Percentiles rank a stretch among this genome's conserved stretches.
phyloP scores from a whole-genome alignment of 2,329 filamentous ascomycete genomes.

The Colletotrichum simmondsii region DNA sequence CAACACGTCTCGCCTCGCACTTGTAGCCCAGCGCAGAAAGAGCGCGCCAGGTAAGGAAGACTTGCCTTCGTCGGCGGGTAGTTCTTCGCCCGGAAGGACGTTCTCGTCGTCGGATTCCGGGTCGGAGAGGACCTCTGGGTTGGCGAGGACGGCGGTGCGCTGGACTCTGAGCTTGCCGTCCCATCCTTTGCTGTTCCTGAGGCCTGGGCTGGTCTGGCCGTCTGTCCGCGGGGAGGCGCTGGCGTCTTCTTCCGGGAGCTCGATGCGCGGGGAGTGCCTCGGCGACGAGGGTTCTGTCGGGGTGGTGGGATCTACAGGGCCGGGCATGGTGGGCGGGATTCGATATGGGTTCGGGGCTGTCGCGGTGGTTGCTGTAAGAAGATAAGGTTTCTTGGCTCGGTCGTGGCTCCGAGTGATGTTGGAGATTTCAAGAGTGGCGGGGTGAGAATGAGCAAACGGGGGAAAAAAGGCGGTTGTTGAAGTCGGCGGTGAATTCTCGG shows the following conservation, averaged over 20 bases:
- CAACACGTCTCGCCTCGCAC: not conserved
- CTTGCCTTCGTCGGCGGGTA: conserved; percentile 83
- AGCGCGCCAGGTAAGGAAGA: conserved; percentile 1
- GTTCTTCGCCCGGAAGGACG: conserved; percentile 76
- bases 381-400: not conserved
- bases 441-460: not conserved
- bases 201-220: conserved; percentile 56
- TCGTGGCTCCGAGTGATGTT: not conserved
- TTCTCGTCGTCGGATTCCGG: conserved; percentile 81
- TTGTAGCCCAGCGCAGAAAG: not conserved
- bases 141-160: conserved; percentile 74
- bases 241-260: conserved; percentile 56
- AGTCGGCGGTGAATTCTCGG: conserved; percentile 22
- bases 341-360: not conserved
- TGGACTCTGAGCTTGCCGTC: conserved; percentile 85
- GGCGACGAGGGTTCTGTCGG: conserved; percentile 41
- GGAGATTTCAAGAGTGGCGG: conserved; percentile 4
- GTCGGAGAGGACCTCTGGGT: conserved; percentile 86
- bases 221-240: conserved; percentile 49
- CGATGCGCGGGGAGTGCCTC: conserved; percentile 53
- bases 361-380: not conserved
- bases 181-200: conserved; percentile 77
- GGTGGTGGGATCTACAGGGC: conserved; percentile 49
- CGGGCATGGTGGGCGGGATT: conserved; percentile 50
- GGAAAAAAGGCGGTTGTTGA: not conserved